Base-by-base conservation (phyloP, 345 rosid genomes). In the Brassica rapa region DNA sequence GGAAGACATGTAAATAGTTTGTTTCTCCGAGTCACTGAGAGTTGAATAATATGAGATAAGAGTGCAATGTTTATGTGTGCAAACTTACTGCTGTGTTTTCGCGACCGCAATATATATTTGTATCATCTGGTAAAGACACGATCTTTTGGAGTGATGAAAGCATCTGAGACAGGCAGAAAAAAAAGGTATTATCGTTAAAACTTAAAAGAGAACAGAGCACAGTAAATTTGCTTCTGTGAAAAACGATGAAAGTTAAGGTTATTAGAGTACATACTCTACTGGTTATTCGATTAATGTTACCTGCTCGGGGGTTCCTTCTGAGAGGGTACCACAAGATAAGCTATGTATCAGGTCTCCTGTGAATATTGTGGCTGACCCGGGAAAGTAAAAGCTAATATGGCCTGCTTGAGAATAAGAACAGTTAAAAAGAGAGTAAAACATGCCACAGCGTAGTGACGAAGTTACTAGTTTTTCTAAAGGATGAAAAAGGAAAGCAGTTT, bases 251-350 rank as follows among this genome's bases (percentile, higher is more conserved):
- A 62, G n/a, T 51, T 37, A 23, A 29, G 32, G 59, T 29, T 16
- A 57, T 59, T 39, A 4, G 23, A 67, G 3, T 25, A 25, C 27
- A 8, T 19, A 35, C 41, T 46, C n/a, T n/a, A 68, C n/a, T 43
- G 51, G 51, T 43, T 43, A 39, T 39, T 43, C 15, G 51, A 43
- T 16, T 39, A 39, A 39, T 39, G 49, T 70, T 83, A 95, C 99
- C 98, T 95, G 88, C 78, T 86, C 90, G 12, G 94, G 96, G 29
- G 88, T 88, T 77, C 99, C 99, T 85, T 95, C 99, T 62, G 92
- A 88, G 77, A 93, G 93, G 85, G 86, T 93, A 83, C 97, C 99
- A 81, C 99, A 95, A 2, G 98, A 91, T 86, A 95, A 86, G 91
- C 99, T 93, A 83, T 91, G 89, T 82, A 95, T 82, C 33, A 96